Evolutionary conservation across 2,329 filamentous ascomycete genomes (phyloP).

Genomic region (Aotearoamyces nothofagi): DNA sequence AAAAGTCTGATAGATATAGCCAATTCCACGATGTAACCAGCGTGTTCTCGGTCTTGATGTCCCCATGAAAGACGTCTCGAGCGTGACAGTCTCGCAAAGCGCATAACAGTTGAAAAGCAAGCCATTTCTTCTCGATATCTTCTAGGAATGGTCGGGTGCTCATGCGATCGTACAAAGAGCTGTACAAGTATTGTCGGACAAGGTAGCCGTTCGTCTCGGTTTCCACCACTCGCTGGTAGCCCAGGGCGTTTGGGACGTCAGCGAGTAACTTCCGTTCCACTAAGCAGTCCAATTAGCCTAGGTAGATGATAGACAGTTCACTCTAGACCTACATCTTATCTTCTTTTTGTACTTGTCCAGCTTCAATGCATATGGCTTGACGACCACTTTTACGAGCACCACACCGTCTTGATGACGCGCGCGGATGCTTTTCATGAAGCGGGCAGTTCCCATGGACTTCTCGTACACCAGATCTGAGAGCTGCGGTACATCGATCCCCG

Average conservation of each 20-base stretch:
- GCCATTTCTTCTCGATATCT: slow-evolving; percentile 97
- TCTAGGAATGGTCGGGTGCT: slow-evolving; percentile 94
- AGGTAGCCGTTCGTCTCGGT: slow-evolving; percentile 85
- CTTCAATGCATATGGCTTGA: slow-evolving; percentile 80
- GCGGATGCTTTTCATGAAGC: slow-evolving; percentile 94
- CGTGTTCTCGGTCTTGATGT: slow-evolving; percentile 97
- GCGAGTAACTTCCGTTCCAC: slow-evolving; percentile 67
- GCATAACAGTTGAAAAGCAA: slow-evolving; percentile 88
- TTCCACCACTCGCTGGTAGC: slow-evolving; percentile 82
- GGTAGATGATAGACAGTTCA: too few relatives aligned
- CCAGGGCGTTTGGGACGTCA: slow-evolving; percentile 79
- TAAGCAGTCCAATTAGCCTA: too few relatives aligned
- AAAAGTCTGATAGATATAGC: slow-evolving; percentile 96
- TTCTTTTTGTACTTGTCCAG: slow-evolving; percentile 65
- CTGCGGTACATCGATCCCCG: slow-evolving; percentile 87
- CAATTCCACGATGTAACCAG: slow-evolving; percentile 98
- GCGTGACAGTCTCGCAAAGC: slow-evolving; percentile 84
- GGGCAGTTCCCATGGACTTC: slow-evolving; percentile 75
- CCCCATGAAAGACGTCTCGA: slow-evolving; percentile 82
- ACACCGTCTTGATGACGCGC: slow-evolving; percentile 82
- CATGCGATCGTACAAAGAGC: slow-evolving; percentile 90
- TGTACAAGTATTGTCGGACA: slow-evolving; percentile 89
- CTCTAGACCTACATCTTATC: slow-evolving; percentile 60
- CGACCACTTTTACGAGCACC: slow-evolving; percentile 85
- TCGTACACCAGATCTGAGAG: slow-evolving; percentile 84